These are phyloP conservation scores for Cladochytrium replicatum DNA, from an alignment of 192 early-diverging fungal species.

Conservation along the genomic window DNA sequence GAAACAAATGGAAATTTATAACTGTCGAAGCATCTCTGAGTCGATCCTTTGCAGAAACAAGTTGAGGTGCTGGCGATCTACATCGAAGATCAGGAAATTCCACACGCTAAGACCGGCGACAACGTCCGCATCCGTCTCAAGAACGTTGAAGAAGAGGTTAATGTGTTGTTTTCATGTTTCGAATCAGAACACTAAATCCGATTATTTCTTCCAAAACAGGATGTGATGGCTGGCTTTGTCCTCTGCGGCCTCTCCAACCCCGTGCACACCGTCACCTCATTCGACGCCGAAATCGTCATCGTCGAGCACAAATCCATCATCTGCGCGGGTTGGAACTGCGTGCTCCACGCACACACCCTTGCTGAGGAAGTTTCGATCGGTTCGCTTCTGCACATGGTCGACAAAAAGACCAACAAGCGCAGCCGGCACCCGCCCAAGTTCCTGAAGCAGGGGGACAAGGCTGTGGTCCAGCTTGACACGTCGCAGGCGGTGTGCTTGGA, in stretches of 20 bases:
- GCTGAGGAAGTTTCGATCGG: slow-evolving; percentile 80
- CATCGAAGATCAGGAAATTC: slow-evolving; percentile 72
- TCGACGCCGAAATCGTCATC: slow-evolving; percentile 83
- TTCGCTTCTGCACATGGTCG: slow-evolving; percentile 78
- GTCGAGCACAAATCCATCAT: slow-evolving; percentile 94
- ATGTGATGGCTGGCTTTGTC: slow-evolving; percentile 78
- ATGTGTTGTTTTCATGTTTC: no score
- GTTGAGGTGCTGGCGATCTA: slow-evolving; percentile 77
- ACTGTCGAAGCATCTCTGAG: no score
- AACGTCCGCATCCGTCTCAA: slow-evolving; percentile 85
- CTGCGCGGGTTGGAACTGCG: slow-evolving; percentile 87
- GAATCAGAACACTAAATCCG: no score
- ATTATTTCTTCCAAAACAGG: no score
- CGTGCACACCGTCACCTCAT: slow-evolving; percentile 66
- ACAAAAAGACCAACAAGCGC: slow-evolving; percentile 86
- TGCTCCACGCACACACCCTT: slow-evolving; percentile 83
- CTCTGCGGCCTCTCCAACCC: slow-evolving; percentile 69
- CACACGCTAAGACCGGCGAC: slow-evolving; percentile 73
- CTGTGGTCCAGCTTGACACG: slow-evolving; percentile 77
- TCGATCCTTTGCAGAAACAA: slow-evolving; percentile 27
- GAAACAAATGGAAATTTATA: no score
- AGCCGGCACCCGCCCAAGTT: slow-evolving; percentile 85
- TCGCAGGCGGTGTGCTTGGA: slow-evolving; percentile 75
- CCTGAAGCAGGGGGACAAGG: slow-evolving; percentile 83
- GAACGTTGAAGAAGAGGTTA: slow-evolving; percentile 91